Conservation (phyloP, 176 grass and related monocot species). For the Chloris gayana region DNA sequence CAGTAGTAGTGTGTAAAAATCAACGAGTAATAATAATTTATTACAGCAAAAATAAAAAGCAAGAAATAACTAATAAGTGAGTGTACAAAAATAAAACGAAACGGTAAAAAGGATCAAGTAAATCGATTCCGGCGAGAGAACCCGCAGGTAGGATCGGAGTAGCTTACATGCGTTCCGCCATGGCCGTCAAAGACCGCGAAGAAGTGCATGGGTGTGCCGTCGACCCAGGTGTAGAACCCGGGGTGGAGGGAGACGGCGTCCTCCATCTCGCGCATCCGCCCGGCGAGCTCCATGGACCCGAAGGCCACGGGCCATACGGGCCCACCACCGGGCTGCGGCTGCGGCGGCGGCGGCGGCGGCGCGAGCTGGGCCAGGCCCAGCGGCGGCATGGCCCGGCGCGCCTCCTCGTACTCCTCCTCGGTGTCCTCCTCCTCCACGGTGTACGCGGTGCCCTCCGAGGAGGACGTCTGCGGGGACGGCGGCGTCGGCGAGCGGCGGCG, state of each 20-base stretch:
- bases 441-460: not conserved
- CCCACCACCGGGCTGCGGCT: not conserved
- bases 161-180: slow-evolving; percentile 70
- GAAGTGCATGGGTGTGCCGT: slow-evolving; percentile 63
- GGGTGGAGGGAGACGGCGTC: slow-evolving; percentile 66
- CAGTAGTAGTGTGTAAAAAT: no score
- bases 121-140: not conserved
- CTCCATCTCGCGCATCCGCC: slow-evolving; percentile 78
- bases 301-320: slow-evolving; percentile 45
- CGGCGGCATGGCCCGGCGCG: no score
- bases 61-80: no score
- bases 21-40: no score
- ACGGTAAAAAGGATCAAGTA: no score
- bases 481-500: not conserved
- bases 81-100: no score
- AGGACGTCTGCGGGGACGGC: not conserved
- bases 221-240: slow-evolving; percentile 38
- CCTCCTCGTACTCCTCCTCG: not conserved
- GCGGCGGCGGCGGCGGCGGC: not conserved
- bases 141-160: not conserved
- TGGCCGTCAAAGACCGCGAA: slow-evolving; percentile 96
- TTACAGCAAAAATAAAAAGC: no score
- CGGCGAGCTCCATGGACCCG: slow-evolving; percentile 58
- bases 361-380: not conserved
- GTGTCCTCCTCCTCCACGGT: not conserved